Evolutionary conservation across 1,139 yeast genomes (phyloP).

Genomic region (Diutina sp.): DNA sequence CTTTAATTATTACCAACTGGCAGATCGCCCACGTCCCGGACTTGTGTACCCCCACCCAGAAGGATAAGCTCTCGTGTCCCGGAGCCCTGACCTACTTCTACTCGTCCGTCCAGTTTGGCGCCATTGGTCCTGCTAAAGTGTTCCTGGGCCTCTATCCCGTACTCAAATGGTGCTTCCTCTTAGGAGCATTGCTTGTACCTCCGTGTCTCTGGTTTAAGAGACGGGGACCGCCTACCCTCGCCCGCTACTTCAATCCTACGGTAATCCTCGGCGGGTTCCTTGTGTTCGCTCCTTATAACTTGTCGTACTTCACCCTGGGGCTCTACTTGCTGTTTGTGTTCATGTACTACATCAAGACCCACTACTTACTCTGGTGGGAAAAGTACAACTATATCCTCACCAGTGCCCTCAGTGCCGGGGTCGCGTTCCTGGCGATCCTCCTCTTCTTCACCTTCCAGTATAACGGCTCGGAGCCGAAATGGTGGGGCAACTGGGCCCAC

Average conservation of each 20-base stretch:
- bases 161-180: conserved; percentile 8
- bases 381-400: conserved; percentile 9
- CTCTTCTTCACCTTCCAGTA: conserved; percentile 8
- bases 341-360: conserved; percentile 7
- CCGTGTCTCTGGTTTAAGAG: conserved; percentile 6
- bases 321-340: conserved; percentile 8
- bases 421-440: conserved; percentile 8
- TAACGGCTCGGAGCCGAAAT: conserved; percentile 5
- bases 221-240: conserved; percentile 6
- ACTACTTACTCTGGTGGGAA: conserved; percentile 9
- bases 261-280: conserved; percentile 8
- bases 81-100: conserved; percentile 9
- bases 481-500: conserved; percentile 9
- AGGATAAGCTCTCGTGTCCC: conserved; percentile 7
- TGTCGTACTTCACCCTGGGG: conserved; percentile 9
- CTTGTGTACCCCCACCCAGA: conserved; percentile 7
- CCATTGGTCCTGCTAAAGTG: conserved; percentile 9
- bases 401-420: conserved; percentile 9
- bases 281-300: conserved; percentile 8
- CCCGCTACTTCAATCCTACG: conserved; percentile 8
- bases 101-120: conserved; percentile 8
- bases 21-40: conserved; percentile 8
- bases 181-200: conserved; percentile 7
- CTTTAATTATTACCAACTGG: conserved; percentile 8
- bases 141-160: conserved; percentile 8